Conservation (phyloP, 2,329 filamentous ascomycete species). For the Diaporthe destruens region DNA sequence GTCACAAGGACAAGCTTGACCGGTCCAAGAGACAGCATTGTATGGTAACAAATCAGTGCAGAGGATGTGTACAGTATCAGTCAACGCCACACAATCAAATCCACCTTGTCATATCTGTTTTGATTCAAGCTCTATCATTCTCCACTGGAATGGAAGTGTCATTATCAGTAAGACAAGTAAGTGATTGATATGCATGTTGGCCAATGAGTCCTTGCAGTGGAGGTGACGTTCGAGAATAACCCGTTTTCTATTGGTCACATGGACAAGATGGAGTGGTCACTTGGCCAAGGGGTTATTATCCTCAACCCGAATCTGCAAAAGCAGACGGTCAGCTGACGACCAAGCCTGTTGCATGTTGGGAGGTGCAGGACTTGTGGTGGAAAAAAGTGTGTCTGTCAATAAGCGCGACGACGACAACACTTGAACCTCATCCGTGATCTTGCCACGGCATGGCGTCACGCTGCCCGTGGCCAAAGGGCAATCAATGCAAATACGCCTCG, state of each 20-base stretch:
- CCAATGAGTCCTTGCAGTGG: conserved; percentile 7
- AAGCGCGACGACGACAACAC: background rate
- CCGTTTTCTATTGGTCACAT: background rate
- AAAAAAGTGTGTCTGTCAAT: background rate
- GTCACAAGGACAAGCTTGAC: conserved; percentile 11
- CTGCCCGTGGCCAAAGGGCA: background rate
- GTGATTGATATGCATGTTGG: background rate
- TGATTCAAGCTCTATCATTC: background rate
- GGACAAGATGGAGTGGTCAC: background rate
- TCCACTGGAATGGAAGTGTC: background rate
- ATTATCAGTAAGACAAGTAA: background rate
- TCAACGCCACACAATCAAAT: background rate
- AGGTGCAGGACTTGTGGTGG: too few relatives aligned
- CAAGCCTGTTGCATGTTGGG: conserved; percentile 1
- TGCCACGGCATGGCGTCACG: background rate
- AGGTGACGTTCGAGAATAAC: background rate
- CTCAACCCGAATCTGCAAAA: conserved; percentile 18
- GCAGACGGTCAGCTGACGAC: conserved; percentile 26
- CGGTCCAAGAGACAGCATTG: background rate
- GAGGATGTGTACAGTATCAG: background rate
- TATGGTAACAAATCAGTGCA: conserved; percentile 3
- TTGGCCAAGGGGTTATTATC: conserved; percentile 4
- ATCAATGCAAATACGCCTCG: too few relatives aligned
- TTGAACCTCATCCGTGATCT: background rate
- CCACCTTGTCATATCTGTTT: too few relatives aligned